Conservation (phyloP, 129 eudicot species). For the Escallonia rubra region DNA sequence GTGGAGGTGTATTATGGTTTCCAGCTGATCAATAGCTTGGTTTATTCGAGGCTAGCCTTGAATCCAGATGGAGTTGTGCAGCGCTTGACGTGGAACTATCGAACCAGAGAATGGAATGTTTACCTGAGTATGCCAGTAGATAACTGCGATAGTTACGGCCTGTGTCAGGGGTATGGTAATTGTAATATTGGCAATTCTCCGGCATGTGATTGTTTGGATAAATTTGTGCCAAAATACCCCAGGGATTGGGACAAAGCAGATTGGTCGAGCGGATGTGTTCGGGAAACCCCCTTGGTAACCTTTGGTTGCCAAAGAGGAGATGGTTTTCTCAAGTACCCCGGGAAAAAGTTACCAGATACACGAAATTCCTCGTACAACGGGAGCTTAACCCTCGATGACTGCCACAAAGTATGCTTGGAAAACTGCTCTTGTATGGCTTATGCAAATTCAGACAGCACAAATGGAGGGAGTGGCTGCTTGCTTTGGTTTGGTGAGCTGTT, state of each 20-base stretch:
- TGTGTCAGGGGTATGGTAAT: constrained; percentile 32
- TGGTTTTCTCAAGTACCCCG: constrained; percentile 25
- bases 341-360: constrained; percentile 33
- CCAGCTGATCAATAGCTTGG: background rate
- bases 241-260: background rate
- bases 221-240: constrained; percentile 12
- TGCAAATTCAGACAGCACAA: constrained; percentile 23
- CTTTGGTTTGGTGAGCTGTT: constrained; percentile 28
- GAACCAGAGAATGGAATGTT: background rate
- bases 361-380: constrained; percentile 22
- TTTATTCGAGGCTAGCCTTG: constrained; percentile 5
- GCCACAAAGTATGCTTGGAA: constrained; percentile 20
- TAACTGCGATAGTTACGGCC: constrained; percentile 11
- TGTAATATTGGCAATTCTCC: constrained; percentile 16
- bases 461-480: constrained; percentile 28
- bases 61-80: constrained; percentile 15
- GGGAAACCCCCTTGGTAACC: background rate
- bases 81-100: background rate
- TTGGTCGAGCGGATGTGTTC: background rate
- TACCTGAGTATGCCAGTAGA: background rate
- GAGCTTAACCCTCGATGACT: constrained; percentile 31
- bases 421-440: constrained; percentile 45
- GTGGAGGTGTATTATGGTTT: background rate
- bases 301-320: constrained; percentile 1
- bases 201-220: constrained; percentile 23